These are phyloP conservation scores for Botrytis porri DNA, from an alignment of 2,329 filamentous ascomycete species.

Conservation along the genomic window DNA sequence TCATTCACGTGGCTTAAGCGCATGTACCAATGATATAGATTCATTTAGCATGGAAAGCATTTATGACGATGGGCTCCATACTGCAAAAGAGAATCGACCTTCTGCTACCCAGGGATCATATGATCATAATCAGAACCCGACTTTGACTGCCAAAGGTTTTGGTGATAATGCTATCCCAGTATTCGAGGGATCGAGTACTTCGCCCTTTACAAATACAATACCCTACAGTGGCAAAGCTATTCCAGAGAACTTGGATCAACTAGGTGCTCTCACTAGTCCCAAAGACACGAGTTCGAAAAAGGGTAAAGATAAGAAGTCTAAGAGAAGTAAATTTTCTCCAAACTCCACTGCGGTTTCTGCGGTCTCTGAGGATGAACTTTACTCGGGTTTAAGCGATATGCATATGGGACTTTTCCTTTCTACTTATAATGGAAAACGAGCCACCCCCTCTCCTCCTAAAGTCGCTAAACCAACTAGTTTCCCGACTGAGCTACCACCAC, in stretches of 20 bases:
- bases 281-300: neutral
- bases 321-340: neutral
- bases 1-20: neutral
- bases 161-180: neutral
- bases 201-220: neutral
- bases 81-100: neutral
- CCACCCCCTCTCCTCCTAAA: neutral
- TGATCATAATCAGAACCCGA: no score
- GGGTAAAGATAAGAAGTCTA: neutral
- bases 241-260: neutral
- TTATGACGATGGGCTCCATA: neutral
- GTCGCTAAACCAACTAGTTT: neutral
- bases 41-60: neutral
- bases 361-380: neutral
- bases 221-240: neutral
- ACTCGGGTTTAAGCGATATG: slow-evolving; percentile 8
- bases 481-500: neutral
- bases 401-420: neutral
- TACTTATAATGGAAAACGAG: neutral
- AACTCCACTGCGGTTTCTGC: neutral
- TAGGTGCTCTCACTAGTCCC: neutral
- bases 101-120: neutral
- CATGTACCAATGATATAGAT: neutral
- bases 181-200: neutral
- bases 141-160: neutral